Base-by-base conservation (phyloP, 2,329 filamentous ascomycete species). In the Calonectria pauciramosa region DNA sequence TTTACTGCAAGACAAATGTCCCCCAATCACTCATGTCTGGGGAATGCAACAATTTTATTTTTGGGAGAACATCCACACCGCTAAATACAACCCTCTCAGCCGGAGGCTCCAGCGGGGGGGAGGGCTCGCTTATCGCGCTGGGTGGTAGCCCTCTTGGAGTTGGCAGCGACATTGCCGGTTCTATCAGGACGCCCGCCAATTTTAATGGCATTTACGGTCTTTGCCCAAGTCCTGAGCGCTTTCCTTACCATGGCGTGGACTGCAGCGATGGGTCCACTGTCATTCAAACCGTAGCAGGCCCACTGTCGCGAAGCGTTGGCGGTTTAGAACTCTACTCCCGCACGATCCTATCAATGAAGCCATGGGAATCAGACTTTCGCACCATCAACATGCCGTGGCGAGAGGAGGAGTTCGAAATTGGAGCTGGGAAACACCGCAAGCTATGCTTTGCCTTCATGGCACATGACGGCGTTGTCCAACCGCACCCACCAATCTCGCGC, bases 141-240 rank as follows among this genome's bases (percentile, higher is more conserved):
- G 56, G 69, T 26, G 69, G 51, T 8, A 64, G 52, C 34, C 54
- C 51, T 10, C 32, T 72, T 6, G 64, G 64, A 2, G n/a, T 68
- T n/a, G 65, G 71, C 11, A 64, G 38, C 38, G 71, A 68, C 44
- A 69, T 64, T 36, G 71, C 65, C 7, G 71, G 71, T 3, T 69
- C 71, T 0, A 69, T 69, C 23, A 41, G 56, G 11, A 73, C 65
- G 2, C 71, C 65, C 3, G 71, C 71, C 18, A 68, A 68, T 23
- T 63, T 64, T n/a, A 73, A 73, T 23, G 65, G 71, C 16, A 65
- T 73, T 18, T 68, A 64, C 41, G 71, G 71, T 4, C 44, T 65
- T 0, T 69, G 65, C 20, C 65, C 71, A 20, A 32, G 41, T 3
- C n/a, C 30, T 3, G 38, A 47, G 4, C n/a, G 71, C 4, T 28